Evolutionary conservation across 768 basidiomycete species (phyloP).

Genomic region (Steccherinum ochraceum): DNA sequence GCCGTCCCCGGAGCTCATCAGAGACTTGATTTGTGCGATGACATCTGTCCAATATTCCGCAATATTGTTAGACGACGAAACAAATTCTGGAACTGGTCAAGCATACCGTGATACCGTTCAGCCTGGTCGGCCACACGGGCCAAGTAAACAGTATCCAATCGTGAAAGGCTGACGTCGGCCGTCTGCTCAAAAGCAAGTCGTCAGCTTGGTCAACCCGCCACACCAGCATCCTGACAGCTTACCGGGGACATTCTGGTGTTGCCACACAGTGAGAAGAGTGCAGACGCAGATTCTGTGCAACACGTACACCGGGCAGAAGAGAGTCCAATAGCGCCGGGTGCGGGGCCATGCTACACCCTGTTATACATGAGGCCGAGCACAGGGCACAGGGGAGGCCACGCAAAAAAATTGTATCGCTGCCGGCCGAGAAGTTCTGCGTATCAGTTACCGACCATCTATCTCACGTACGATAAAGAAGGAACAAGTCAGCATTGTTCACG

Average conservation of each 20-base stretch:
- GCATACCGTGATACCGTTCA: slow-evolving; percentile 81
- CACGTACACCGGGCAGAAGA: too few species aligned
- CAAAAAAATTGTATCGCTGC: background rate
- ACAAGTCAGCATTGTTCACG: background rate
- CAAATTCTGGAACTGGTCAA: background rate
- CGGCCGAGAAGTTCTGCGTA: background rate
- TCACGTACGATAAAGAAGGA: background rate
- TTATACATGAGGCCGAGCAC: background rate
- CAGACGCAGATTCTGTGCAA: too few species aligned
- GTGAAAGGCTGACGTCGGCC: slow-evolving; percentile 16
- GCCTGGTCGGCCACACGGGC: slow-evolving; percentile 86
- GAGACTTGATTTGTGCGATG: slow-evolving; percentile 69
- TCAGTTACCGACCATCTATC: background rate
- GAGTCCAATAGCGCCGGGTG: background rate
- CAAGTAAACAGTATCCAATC: slow-evolving; percentile 44
- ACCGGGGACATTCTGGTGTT: too few species aligned
- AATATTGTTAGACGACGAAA: background rate
- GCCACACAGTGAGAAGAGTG: too few species aligned
- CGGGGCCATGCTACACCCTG: background rate
- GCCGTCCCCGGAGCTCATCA: slow-evolving; percentile 61
- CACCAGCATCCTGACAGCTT: too few species aligned
- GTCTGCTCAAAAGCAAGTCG: background rate
- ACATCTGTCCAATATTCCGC: slow-evolving; percentile 45
- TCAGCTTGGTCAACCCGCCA: too few species aligned
- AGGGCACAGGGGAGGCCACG: background rate